A percentile compares a stretch with the other conserved stretches of the same genome.
phyloP scores from a whole-genome alignment of 106 monocot species.

The Apostasia ramifera region DNA sequence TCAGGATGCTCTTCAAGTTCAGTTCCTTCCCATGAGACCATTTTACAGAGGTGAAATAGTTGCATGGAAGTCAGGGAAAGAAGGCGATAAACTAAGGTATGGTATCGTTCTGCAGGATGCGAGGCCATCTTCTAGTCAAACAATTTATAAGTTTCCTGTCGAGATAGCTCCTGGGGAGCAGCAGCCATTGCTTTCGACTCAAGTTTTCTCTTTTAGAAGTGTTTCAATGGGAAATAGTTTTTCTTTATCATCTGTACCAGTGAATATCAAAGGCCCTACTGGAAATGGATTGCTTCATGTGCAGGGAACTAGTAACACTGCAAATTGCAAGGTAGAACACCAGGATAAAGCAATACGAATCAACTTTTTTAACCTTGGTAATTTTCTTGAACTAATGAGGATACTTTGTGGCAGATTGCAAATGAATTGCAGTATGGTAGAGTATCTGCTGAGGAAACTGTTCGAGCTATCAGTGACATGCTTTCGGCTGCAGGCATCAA shows the following conservation, averaged over 20 bases:
- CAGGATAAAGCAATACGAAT: slow-evolving; percentile 28
- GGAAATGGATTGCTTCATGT: slow-evolving; percentile 12
- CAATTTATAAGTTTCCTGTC: slow-evolving; percentile 71
- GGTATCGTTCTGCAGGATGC: slow-evolving; percentile 86
- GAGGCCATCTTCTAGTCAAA: slow-evolving; percentile 79
- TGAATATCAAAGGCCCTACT: slow-evolving; percentile 9
- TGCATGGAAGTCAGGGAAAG: slow-evolving; percentile 76
- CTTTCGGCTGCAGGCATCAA: slow-evolving; percentile 76
- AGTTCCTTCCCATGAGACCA: slow-evolving; percentile 83
- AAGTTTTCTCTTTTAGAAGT: slow-evolving; percentile 90
- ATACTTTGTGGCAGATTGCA: slow-evolving; percentile 23
- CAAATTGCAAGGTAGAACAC: slow-evolving; percentile 11
- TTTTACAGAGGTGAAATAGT: slow-evolving; percentile 90
- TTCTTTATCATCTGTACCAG: slow-evolving; percentile 18
- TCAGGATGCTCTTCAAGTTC: slow-evolving; percentile 86
- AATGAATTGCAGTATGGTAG: slow-evolving; percentile 52
- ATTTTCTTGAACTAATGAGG: not conserved
- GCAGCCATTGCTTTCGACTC: slow-evolving; percentile 72
- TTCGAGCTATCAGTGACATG: slow-evolving; percentile 94
- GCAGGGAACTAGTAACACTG: slow-evolving; percentile 11
- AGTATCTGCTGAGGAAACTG: slow-evolving; percentile 73
- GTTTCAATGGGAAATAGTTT: slow-evolving; percentile 46
- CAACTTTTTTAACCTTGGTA: not conserved
- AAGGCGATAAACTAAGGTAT: slow-evolving; percentile 85
- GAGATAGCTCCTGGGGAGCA: slow-evolving; percentile 57